A percentile compares a stretch with the other conserved stretches of the same genome.
Conservation (phyloP, 2,329 filamentous ascomycete genomes). For the Trichoderma pleuroti region DNA sequence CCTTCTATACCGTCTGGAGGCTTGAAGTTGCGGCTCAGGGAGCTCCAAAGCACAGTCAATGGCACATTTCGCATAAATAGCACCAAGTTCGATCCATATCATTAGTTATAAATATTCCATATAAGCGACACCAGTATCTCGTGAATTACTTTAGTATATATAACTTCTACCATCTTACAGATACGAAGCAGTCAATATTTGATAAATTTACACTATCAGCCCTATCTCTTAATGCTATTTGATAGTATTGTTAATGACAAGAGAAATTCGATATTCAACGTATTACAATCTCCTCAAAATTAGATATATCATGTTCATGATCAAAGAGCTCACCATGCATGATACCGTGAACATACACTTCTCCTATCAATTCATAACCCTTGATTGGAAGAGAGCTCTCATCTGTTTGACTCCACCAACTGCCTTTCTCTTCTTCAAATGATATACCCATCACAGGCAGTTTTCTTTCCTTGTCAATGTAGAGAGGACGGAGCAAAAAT, state of each 20-base stretch:
- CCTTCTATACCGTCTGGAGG: neutral
- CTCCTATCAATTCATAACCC: neutral
- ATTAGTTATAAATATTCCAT: neutral
- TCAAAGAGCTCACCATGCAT: neutral
- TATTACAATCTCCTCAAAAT: neutral
- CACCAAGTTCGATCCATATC: neutral
- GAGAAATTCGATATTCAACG: neutral
- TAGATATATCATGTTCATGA: neutral
- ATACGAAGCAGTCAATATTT: no score
- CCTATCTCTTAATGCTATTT: neutral
- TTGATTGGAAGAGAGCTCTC: neutral
- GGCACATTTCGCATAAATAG: neutral
- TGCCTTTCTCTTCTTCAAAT: neutral
- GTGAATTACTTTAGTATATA: neutral
- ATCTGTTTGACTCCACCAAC: neutral
- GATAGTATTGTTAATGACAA: neutral
- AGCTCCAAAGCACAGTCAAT: neutral
- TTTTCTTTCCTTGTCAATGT: neutral
- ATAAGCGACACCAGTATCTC: neutral
- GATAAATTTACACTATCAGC: no score
- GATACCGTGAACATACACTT: neutral
- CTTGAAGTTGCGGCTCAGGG: neutral
- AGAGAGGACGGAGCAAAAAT: neutral
- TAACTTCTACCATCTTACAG: neutral
- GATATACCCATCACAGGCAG: neutral